Evolutionary conservation across 176 grass and related monocot species (phyloP).

Genomic region (Musa acuminata): DNA sequence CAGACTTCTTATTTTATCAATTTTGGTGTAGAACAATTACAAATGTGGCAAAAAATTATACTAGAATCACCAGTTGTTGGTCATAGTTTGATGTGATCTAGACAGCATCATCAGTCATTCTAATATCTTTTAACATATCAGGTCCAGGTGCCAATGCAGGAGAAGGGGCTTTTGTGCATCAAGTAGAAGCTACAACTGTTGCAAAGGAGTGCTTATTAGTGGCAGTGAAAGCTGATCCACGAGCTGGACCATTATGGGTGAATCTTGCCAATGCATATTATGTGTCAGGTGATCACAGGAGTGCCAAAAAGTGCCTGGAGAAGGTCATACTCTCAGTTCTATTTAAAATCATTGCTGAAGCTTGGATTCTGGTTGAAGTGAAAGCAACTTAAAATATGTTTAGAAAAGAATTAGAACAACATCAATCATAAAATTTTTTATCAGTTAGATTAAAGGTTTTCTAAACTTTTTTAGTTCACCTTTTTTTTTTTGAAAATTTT

Average conservation of each 20-base stretch:
- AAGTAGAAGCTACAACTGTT: slow-evolving; percentile 68
- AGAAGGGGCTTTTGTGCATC: slow-evolving; percentile 43
- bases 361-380: neutral
- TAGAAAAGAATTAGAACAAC: neutral
- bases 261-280: slow-evolving; percentile 96
- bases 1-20: neutral
- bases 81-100: neutral
- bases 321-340: slow-evolving; percentile 47
- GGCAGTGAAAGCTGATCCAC: slow-evolving; percentile 68
- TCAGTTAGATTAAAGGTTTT: too few species aligned
- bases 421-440: too few species aligned
- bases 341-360: slow-evolving; percentile 11
- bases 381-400: neutral
- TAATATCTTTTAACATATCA: slow-evolving; percentile 20
- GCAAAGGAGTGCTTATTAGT: slow-evolving; percentile 85
- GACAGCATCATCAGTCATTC: neutral
- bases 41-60: neutral
- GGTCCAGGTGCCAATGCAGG: slow-evolving; percentile 46
- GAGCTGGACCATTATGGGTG: slow-evolving; percentile 67
- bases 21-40: neutral
- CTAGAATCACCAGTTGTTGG: neutral
- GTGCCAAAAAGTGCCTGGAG: slow-evolving; percentile 85
- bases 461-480: neutral
- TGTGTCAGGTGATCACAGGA: slow-evolving; percentile 68
- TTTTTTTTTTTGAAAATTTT: neutral